These are phyloP conservation scores for Suillus subluteus DNA, from an alignment of 768 basidiomycete species.

Conservation along the genomic window DNA sequence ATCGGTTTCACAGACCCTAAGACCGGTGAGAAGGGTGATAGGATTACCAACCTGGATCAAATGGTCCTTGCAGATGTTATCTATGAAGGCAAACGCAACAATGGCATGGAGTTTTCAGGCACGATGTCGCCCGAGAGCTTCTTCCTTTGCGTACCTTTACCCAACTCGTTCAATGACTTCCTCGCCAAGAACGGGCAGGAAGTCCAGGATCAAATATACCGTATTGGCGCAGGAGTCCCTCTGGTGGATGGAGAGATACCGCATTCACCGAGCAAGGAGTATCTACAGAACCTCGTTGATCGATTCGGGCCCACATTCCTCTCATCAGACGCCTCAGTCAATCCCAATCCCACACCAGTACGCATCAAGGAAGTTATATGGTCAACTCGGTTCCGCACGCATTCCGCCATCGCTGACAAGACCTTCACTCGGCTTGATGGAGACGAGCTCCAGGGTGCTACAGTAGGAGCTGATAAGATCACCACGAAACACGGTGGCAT, in stretches of 20 bases:
- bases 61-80: conserved; percentile 52
- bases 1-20: conserved; percentile 51
- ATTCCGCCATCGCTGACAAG: conserved; percentile 45
- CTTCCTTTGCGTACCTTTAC: conserved; percentile 43
- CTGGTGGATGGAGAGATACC: conserved; percentile 39
- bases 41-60: conserved; percentile 36
- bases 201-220: conserved; percentile 30
- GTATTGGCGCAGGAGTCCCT: conserved; percentile 46
- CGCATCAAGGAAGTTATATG: conserved; percentile 43
- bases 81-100: conserved; percentile 24
- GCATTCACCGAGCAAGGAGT: conserved; percentile 40
- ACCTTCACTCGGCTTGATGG: conserved; percentile 36
- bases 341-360: conserved; percentile 32
- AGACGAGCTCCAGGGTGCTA: background rate
- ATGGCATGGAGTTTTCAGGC: conserved; percentile 15
- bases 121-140: conserved; percentile 35
- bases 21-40: conserved; percentile 24
- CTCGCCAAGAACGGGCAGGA: conserved; percentile 16
- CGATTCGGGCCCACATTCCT: conserved; percentile 40
- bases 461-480: background rate
- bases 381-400: conserved; percentile 52
- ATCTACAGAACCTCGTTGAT: conserved; percentile 48
- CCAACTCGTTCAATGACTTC: conserved; percentile 27
- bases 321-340: conserved; percentile 39
- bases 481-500: conserved; percentile 18